These are phyloP conservation scores for Ramaria rubella DNA, from an alignment of 768 basidiomycete genomes.

Conservation along the genomic window DNA sequence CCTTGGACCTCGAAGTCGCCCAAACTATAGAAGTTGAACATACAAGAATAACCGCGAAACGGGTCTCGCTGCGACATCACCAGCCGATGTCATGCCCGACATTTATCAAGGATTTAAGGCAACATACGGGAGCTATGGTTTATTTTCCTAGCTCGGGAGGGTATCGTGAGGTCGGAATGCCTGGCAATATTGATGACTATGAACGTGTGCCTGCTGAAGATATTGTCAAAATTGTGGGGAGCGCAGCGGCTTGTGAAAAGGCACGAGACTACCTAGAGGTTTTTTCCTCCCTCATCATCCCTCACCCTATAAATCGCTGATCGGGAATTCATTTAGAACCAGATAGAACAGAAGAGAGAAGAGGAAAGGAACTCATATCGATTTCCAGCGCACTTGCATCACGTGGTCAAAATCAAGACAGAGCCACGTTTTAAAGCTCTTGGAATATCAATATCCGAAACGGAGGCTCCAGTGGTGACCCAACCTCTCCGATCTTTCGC, in stretches of 20 bases:
- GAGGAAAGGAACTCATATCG: too few species aligned
- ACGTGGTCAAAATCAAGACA: too few species aligned
- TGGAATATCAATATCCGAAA: too few species aligned
- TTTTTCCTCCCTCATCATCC: too few species aligned
- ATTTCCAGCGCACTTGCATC: too few species aligned
- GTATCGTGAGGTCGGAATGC: neutral
- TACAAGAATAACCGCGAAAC: neutral
- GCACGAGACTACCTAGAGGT: neutral
- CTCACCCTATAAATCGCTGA: too few species aligned
- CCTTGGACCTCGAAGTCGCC: neutral
- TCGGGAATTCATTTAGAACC: too few species aligned
- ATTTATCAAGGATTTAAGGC: neutral
- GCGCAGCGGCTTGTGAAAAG: neutral
- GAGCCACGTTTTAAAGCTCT: too few species aligned
- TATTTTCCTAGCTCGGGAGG: slow-evolving; percentile 1
- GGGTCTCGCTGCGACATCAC: neutral
- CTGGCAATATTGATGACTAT: neutral
- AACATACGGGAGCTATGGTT: neutral
- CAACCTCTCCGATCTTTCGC: too few species aligned
- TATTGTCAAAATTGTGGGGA: slow-evolving; percentile 1
- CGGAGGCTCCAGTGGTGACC: too few species aligned
- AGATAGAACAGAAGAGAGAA: too few species aligned
- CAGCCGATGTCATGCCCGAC: neutral
- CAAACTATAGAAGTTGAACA: neutral
- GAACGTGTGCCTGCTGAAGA: neutral